phyloP scores from a whole-genome alignment of 139 green algal genomes.

The Spirogloea muscicola region DNA sequence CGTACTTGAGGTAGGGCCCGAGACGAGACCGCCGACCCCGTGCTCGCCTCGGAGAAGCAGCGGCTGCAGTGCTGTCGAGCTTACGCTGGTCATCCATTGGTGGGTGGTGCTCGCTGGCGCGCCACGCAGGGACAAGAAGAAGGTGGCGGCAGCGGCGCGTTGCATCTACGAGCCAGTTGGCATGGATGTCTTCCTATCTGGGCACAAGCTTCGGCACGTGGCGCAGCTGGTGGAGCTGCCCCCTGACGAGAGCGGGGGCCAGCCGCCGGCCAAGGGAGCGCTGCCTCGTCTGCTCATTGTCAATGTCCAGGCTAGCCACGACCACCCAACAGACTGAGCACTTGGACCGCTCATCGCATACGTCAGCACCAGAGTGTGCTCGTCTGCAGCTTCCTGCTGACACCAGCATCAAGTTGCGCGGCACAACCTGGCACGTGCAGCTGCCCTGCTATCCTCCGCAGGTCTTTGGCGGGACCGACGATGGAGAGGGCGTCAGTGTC shows the following conservation, averaged over 20 bases:
- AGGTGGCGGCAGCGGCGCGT: background rate
- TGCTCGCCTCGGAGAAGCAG: no score
- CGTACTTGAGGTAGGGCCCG: no score
- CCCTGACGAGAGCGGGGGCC: background rate
- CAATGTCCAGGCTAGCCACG: background rate
- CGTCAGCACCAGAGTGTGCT: no score
- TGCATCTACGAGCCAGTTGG: background rate
- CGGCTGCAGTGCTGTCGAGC: no score
- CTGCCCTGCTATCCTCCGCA: no score
- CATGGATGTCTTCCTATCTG: background rate
- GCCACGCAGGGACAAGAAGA: background rate
- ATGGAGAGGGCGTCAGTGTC: slow-evolving; percentile 2
- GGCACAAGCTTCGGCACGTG: background rate
- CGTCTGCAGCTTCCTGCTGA: background rate
- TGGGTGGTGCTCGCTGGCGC: no score
- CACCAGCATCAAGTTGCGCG: background rate
- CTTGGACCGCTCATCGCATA: no score
- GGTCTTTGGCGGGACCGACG: no score
- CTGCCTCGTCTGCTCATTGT: background rate
- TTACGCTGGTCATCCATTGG: no score
- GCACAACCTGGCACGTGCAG: no score
- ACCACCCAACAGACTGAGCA: no score
- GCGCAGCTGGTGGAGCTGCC: background rate
- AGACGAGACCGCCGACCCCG: no score
- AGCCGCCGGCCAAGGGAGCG: background rate